These are phyloP conservation scores for Geoglossum glabrum DNA, from an alignment of 495 filamentous ascomycete species.

Conservation along the genomic window DNA sequence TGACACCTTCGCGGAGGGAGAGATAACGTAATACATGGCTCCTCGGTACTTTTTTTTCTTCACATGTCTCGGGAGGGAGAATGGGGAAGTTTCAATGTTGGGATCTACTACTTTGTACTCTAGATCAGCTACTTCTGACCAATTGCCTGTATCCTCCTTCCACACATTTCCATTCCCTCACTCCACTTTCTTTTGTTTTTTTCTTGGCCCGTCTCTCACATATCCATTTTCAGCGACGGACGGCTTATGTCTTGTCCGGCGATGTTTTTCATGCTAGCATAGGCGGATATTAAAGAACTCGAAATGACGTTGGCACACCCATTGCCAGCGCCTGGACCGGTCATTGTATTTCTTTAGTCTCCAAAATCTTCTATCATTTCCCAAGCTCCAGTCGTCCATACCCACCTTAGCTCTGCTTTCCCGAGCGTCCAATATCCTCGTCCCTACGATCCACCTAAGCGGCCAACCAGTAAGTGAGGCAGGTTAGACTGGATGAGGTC, in stretches of 20 bases:
- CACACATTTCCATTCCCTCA: not conserved
- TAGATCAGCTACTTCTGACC: not conserved
- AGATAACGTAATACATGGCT: slow-evolving; percentile 1
- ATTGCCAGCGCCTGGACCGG: no score
- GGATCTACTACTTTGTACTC: not conserved
- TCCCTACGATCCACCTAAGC: no score
- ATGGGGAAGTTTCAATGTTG: not conserved
- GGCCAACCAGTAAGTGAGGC: no score
- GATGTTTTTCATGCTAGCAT: not conserved
- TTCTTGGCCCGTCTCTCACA: not conserved
- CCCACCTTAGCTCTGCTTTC: no score
- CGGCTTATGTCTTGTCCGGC: not conserved
- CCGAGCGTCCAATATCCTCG: no score
- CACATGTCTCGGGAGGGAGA: not conserved
- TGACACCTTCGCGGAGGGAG: not conserved
- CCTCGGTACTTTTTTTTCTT: not conserved
- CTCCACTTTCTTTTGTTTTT: not conserved
- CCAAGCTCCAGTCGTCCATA: no score
- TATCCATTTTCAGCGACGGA: not conserved
- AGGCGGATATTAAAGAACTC: not conserved
- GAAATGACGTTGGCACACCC: not conserved
- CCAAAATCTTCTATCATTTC: no score
- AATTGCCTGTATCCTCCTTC: not conserved
- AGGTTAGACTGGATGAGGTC: no score
- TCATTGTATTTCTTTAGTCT: no score